Conservation (phyloP, 768 basidiomycete species). For the Suillus weaverae region DNA sequence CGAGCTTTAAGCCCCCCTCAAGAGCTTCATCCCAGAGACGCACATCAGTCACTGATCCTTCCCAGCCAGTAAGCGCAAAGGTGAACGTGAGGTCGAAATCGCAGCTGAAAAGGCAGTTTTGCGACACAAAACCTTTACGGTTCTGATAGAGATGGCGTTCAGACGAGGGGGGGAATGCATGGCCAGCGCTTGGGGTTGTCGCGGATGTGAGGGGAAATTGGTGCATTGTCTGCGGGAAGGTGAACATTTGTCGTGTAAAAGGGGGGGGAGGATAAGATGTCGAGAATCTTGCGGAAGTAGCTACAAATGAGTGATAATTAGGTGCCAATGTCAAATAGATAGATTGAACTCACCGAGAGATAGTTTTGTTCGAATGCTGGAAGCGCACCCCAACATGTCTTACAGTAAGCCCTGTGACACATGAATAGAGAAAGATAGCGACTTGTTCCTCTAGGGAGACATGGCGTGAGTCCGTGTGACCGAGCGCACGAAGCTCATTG, state of each 20-base stretch:
- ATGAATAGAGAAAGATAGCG: conserved; percentile 37
- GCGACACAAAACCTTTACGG: conserved; percentile 14
- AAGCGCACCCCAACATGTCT: conserved; percentile 8
- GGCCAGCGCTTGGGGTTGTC: neutral
- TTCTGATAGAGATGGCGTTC: conserved; percentile 3
- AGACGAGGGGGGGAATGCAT: neutral
- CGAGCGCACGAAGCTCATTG: neutral
- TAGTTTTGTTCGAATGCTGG: conserved; percentile 2
- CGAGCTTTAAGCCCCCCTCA: conserved; percentile 19
- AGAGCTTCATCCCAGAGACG: conserved; percentile 12
- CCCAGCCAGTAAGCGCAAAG: conserved; percentile 16
- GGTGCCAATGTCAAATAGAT: neutral
- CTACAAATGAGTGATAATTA: conserved; percentile 9
- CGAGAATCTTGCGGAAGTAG: conserved; percentile 21
- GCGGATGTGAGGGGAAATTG: neutral
- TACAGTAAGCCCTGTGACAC: conserved; percentile 9
- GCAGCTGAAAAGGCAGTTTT: conserved; percentile 19
- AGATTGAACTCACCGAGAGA: neutral
- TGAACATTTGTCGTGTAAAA: conserved; percentile 25
- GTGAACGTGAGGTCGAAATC: conserved; percentile 20
- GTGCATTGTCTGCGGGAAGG: conserved; percentile 13
- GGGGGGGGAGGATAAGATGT: conserved; percentile 23
- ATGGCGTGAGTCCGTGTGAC: conserved; percentile 16
- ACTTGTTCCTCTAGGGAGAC: conserved; percentile 36
- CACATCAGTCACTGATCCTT: conserved; percentile 17